These are phyloP conservation scores for Skeletonema menzelii DNA, from an alignment of 108 stramenopile species.

Conservation along the genomic window DNA sequence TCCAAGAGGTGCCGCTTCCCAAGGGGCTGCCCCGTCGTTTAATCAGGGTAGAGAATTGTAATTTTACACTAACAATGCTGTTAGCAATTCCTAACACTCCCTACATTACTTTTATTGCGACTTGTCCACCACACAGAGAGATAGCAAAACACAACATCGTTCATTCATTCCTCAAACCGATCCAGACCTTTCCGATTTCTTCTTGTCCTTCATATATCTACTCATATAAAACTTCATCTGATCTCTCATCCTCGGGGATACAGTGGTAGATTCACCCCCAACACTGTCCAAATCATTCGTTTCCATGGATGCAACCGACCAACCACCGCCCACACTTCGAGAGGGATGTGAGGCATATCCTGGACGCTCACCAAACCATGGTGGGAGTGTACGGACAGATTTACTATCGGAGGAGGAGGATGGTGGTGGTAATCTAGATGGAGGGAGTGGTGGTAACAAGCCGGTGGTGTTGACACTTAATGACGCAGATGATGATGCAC, in stretches of 20 bases:
- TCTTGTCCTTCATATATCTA: neutral
- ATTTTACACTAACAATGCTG: neutral
- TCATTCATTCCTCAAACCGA: neutral
- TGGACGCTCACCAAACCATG: constrained; percentile 27
- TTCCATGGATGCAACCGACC: constrained; percentile 41
- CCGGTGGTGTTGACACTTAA: neutral
- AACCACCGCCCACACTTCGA: constrained; percentile 27
- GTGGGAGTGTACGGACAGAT: constrained; percentile 34
- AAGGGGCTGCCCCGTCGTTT: neutral
- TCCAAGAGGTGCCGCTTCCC: neutral
- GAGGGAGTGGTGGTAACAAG: constrained; percentile 11
- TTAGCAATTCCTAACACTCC: neutral
- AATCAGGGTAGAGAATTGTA: neutral
- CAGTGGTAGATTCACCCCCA: neutral
- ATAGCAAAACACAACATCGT: neutral
- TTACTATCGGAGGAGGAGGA: constrained; percentile 18
- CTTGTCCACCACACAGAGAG: neutral
- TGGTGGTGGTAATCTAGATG: constrained; percentile 9
- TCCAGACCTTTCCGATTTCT: neutral
- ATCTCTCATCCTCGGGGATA: constrained; percentile 33
- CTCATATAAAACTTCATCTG: constrained; percentile 22
- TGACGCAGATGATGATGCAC: neutral
- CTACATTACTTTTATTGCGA: neutral
- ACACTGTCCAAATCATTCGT: constrained; percentile 35
- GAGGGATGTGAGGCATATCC: neutral